These are phyloP conservation scores for Hordeum marinum DNA, from an alignment of 176 grass and related monocot species.

Conservation along the genomic window DNA sequence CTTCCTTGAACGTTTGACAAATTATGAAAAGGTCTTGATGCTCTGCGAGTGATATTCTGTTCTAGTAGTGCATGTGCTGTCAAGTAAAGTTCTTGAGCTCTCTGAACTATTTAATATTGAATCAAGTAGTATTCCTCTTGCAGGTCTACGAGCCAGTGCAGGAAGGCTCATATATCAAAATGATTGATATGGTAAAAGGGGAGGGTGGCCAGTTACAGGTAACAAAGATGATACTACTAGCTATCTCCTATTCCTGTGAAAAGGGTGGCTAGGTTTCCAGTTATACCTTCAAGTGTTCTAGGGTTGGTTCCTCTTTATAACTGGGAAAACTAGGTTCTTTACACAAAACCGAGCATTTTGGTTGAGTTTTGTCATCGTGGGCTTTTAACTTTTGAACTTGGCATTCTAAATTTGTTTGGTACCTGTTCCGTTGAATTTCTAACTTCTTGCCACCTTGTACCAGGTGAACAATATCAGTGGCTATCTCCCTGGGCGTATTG, in stretches of 20 bases:
- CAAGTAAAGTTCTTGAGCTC: constrained; percentile 15
- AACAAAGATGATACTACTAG: constrained; percentile 11
- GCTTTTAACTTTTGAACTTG: background rate
- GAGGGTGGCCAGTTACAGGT: constrained; percentile 91
- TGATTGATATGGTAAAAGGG: constrained; percentile 97
- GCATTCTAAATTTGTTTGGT: background rate
- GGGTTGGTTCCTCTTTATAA: background rate
- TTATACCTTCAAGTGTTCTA: background rate
- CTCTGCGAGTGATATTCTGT: constrained; percentile 17
- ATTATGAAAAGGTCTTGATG: constrained; percentile 87
- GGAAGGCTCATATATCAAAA: constrained; percentile 99
- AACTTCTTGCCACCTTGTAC: constrained; percentile 19
- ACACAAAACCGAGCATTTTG: background rate
- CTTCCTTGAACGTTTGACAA: constrained; percentile 76
- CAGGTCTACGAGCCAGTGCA: constrained; percentile 88
- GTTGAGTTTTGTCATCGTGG: background rate
- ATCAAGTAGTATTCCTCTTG: constrained; percentile 15
- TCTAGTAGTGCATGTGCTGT: background rate
- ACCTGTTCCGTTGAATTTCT: constrained; percentile 4
- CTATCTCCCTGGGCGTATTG: constrained; percentile 96
- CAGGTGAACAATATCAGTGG: constrained; percentile 99
- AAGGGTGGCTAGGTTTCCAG: background rate
- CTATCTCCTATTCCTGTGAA: background rate
- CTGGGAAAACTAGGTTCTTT: background rate
- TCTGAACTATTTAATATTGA: constrained; percentile 13